Percentiles rank a stretch among this genome's conserved stretches.
Evolutionary conservation across 345 rosid species (phyloP).

Genomic region (Eucalyptus caleyi): DNA sequence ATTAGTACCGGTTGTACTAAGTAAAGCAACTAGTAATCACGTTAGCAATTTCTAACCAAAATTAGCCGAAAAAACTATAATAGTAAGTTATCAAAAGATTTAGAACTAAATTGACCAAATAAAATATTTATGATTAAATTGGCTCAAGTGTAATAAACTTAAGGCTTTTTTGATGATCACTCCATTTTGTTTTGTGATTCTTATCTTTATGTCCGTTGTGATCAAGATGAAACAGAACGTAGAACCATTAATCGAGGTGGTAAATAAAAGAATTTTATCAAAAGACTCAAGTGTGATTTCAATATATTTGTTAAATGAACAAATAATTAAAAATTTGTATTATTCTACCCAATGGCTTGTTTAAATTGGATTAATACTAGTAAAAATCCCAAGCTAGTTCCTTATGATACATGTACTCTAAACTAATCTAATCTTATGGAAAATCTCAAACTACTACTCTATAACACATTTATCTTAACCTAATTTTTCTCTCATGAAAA

Average conservation of each 20-base stretch:
- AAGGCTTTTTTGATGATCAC: too few species aligned
- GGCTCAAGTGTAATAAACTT: too few species aligned
- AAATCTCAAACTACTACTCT: neutral
- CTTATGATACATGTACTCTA: neutral
- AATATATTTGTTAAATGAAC: neutral
- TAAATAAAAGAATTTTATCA: neutral
- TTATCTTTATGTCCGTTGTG: neutral
- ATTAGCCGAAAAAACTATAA: too few species aligned
- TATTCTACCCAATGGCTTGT: neutral
- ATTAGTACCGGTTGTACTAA: rapidly evolving
- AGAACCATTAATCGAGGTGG: neutral
- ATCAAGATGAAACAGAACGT: neutral
- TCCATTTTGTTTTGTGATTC: neutral
- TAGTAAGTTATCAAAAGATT: too few species aligned
- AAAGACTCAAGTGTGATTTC: neutral
- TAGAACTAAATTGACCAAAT: too few species aligned
- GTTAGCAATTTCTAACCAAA: rapidly evolving
- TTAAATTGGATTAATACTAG: neutral
- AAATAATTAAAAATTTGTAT: neutral
- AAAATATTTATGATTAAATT: too few species aligned
- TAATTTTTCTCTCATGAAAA: neutral
- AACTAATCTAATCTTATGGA: neutral
- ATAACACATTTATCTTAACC: neutral
- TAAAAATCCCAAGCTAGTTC: neutral
- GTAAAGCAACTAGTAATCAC: too few species aligned